Evolutionary conservation across 176 grass and related monocot species (phyloP).

Genomic region (Rhynchospora pubera): DNA sequence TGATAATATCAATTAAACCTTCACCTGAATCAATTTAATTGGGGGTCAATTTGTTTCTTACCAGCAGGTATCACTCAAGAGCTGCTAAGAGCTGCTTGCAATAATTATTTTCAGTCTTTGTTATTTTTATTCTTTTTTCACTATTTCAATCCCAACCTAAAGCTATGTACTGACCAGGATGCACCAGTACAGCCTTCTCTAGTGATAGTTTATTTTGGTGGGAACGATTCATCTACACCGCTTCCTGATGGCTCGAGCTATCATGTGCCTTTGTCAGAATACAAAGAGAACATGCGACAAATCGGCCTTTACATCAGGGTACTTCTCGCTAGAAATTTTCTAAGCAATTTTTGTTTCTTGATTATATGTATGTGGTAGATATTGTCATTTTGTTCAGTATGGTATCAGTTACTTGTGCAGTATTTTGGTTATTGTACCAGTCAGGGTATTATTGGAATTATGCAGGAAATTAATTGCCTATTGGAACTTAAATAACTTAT

Average conservation of each 20-base stretch:
- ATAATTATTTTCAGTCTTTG: no score
- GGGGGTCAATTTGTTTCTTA: no score
- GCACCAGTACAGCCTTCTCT: not conserved
- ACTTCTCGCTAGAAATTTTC: not conserved
- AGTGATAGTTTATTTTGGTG: not conserved
- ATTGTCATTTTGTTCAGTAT: not conserved
- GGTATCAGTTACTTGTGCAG: not conserved
- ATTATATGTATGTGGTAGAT: not conserved
- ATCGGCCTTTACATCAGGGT: conserved; percentile 8
- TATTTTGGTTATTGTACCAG: not conserved
- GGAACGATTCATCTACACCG: not conserved
- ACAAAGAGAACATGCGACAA: conserved; percentile 27
- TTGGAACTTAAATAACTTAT: not conserved
- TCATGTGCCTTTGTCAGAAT: conserved; percentile 25
- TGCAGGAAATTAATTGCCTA: not conserved
- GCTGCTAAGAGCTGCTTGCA: no score
- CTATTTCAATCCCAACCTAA: no score
- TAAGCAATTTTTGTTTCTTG: not conserved
- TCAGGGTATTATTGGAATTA: not conserved
- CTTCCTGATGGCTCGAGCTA: not conserved
- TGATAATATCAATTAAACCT: no score
- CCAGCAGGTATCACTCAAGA: no score
- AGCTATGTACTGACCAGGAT: no score
- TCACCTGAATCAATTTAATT: no score
- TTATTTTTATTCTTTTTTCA: no score